A percentile compares a stretch with the other conserved stretches of the same genome.
Conservation (phyloP, 805 yeast species). For the Candida schatavii region DNA sequence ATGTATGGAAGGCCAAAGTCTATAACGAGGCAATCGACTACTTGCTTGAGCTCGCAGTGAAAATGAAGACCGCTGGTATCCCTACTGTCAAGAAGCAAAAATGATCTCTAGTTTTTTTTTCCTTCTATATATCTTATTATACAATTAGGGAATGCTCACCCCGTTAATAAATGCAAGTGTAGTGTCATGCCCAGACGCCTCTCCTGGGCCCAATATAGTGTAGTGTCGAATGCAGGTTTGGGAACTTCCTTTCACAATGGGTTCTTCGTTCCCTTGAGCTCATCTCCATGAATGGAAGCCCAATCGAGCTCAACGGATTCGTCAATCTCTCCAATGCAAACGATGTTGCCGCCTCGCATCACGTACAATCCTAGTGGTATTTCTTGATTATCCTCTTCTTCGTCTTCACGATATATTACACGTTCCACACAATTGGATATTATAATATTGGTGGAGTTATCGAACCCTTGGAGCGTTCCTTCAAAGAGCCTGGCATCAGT, state of each 20-base stretch:
- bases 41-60: slow-evolving; percentile 77
- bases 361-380: slow-evolving; percentile 47
- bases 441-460: slow-evolving; percentile 60
- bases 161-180: not conserved
- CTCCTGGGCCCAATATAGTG: not conserved
- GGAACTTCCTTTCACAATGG: slow-evolving; percentile 26
- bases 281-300: slow-evolving; percentile 28
- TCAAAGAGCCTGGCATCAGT: slow-evolving; percentile 44
- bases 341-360: slow-evolving; percentile 59
- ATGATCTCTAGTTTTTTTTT: no score
- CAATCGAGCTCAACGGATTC: slow-evolving; percentile 43
- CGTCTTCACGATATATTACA: slow-evolving; percentile 40
- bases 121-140: no score
- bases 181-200: not conserved
- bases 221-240: not conserved
- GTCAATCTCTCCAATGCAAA: slow-evolving; percentile 54
- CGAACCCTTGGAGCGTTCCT: slow-evolving; percentile 54
- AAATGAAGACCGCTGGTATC: slow-evolving; percentile 72
- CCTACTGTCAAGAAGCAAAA: slow-evolving; percentile 41
- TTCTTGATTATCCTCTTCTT: slow-evolving; percentile 33
- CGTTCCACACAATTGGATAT: slow-evolving; percentile 52
- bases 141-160: no score
- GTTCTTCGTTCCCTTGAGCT: slow-evolving; percentile 39
- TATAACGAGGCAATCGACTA: slow-evolving; percentile 93
- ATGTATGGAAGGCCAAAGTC: slow-evolving; percentile 88